Percentiles rank a stretch among this genome's conserved stretches.
Conservation (phyloP, 78 protist genomes). For the Protostelium mycophagum region DNA sequence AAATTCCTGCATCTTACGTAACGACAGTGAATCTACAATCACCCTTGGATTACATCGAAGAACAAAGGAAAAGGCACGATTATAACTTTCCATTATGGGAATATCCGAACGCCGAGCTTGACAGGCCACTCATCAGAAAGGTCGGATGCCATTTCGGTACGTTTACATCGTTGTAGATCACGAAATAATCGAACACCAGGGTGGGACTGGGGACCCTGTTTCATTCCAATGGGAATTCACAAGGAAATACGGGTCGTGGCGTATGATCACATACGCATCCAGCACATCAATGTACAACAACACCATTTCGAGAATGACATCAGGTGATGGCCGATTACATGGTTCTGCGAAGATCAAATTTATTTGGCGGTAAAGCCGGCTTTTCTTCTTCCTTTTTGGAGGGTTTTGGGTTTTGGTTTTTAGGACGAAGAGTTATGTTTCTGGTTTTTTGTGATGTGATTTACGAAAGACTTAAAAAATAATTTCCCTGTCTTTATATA, state of each 20-base stretch:
- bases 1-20: neutral
- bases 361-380: neutral
- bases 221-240: constrained; percentile 35
- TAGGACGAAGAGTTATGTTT: too few species aligned
- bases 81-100: constrained; percentile 51
- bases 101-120: constrained; percentile 53
- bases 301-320: constrained; percentile 2
- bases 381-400: neutral
- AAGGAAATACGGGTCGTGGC: constrained; percentile 2
- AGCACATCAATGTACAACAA: neutral
- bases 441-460: too few species aligned
- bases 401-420: neutral
- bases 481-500: too few species aligned
- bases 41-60: constrained; percentile 19
- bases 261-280: neutral
- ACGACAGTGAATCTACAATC: constrained; percentile 10
- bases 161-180: neutral
- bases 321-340: neutral
- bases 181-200: neutral
- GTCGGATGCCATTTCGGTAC: neutral
- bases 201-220: constrained; percentile 61
- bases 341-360: neutral
- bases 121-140: constrained; percentile 47
- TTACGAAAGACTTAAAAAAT: too few species aligned
- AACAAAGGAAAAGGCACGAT: neutral